Percentiles rank a stretch among this genome's conserved stretches.
These are phyloP conservation scores for Suillus subalutaceus DNA, from an alignment of 768 basidiomycete genomes.

Conservation along the genomic window DNA sequence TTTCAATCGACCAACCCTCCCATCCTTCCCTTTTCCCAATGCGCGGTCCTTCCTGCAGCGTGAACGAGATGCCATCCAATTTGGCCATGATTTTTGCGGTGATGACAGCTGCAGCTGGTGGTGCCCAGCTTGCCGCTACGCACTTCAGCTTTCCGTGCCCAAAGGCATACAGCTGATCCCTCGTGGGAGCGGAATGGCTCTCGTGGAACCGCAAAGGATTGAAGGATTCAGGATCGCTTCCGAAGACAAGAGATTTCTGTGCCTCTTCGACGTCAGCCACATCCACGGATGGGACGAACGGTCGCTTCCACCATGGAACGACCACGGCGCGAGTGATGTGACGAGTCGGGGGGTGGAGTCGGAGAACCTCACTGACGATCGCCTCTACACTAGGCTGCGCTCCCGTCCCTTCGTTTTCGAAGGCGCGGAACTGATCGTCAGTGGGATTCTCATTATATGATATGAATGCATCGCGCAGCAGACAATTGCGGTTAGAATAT, in stretches of 20 bases:
- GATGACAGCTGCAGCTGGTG: slow-evolving; percentile 48
- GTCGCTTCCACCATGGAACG: slow-evolving; percentile 12
- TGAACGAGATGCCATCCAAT: slow-evolving; percentile 23
- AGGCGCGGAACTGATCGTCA: slow-evolving; percentile 30
- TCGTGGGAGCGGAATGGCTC: slow-evolving; percentile 17
- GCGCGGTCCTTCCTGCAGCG: slow-evolving; percentile 29
- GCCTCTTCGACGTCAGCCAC: slow-evolving; percentile 29
- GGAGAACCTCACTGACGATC: slow-evolving; percentile 47
- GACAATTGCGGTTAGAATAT: slow-evolving; percentile 20
- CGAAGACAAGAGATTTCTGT: slow-evolving; percentile 43
- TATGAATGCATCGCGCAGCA: slow-evolving; percentile 27
- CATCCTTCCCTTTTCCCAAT: slow-evolving; percentile 46
- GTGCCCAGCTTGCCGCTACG: slow-evolving; percentile 52
- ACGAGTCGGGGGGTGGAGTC: slow-evolving; percentile 54
- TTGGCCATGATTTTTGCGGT: slow-evolving; percentile 40
- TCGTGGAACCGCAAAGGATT: slow-evolving; percentile 40
- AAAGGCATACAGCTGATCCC: slow-evolving; percentile 43
- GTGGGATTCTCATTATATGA: slow-evolving; percentile 35
- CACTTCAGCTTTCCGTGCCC: slow-evolving; percentile 48
- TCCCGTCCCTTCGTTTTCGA: not conserved
- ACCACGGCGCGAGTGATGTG: slow-evolving; percentile 41
- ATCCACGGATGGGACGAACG: slow-evolving; percentile 10
- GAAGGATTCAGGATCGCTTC: slow-evolving; percentile 31
- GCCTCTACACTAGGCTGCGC: slow-evolving; percentile 36
- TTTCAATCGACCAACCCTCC: slow-evolving; percentile 38